These are phyloP conservation scores for Aspergillus aculeatus DNA, from an alignment of 2,329 filamentous ascomycete species.

Conservation along the genomic window DNA sequence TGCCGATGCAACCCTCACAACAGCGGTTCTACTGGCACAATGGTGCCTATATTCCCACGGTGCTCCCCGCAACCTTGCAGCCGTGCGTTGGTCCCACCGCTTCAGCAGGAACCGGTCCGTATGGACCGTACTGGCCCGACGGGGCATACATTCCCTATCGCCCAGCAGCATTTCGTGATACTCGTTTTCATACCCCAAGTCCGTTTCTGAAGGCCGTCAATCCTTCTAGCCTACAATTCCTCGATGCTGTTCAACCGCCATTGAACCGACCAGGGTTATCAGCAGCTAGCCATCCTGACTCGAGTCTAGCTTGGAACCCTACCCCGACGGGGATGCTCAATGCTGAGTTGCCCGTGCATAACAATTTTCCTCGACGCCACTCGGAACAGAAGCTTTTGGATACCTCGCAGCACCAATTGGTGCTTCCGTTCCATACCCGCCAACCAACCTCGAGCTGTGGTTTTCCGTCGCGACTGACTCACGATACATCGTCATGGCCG, in stretches of 20 bases:
- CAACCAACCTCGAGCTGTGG: conserved; percentile 21
- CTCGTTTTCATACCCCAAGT: conserved; percentile 41
- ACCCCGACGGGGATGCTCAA: conserved; percentile 25
- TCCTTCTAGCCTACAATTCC: conserved; percentile 26
- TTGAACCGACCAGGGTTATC: conserved; percentile 31
- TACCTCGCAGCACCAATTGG: conserved; percentile 26
- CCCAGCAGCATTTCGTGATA: conserved; percentile 57
- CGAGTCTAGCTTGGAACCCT: conserved; percentile 35
- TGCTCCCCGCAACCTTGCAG: conserved; percentile 59
- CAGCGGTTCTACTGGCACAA: conserved; percentile 45
- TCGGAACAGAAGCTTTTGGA: conserved; percentile 34
- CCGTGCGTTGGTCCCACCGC: conserved; percentile 59
- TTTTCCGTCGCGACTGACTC: conserved; percentile 20
- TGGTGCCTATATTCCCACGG: conserved; percentile 56
- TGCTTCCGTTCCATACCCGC: conserved; percentile 29
- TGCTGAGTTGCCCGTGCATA: conserved; percentile 33
- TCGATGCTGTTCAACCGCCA: conserved; percentile 29
- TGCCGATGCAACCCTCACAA: conserved; percentile 42
- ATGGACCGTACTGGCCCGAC: conserved; percentile 64
- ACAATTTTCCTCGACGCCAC: conserved; percentile 39
- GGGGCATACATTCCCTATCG: conserved; percentile 62
- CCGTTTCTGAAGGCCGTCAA: conserved; percentile 24
- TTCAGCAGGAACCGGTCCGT: conserved; percentile 56
- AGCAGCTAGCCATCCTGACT: conserved; percentile 26
- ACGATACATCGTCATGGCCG: conserved; percentile 30